Percentiles rank a stretch among this genome's conserved stretches.
Evolutionary conservation across 2,329 filamentous ascomycete genomes (phyloP).

Genomic region (Botrytis fabae): DNA sequence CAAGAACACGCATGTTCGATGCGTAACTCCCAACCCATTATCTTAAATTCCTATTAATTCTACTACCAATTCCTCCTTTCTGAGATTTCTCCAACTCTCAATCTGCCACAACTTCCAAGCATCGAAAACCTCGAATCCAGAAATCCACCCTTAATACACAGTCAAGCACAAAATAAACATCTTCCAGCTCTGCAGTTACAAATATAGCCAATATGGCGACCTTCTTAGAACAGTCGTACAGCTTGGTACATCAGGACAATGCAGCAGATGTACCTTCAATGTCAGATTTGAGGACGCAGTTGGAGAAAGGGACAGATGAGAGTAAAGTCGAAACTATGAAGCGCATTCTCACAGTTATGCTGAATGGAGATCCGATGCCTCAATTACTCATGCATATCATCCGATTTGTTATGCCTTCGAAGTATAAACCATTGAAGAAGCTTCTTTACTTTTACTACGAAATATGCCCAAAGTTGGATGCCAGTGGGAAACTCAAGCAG

Average conservation of each 20-base stretch:
- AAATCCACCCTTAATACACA: conserved; percentile 25
- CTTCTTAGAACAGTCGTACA: conserved; percentile 94
- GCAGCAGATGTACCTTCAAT: conserved; percentile 85
- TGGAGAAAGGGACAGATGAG: conserved; percentile 93
- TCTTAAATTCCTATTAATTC: conserved; percentile 29
- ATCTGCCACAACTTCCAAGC: conserved; percentile 22
- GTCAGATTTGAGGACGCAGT: conserved; percentile 87
- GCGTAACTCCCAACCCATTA: conserved; percentile 32
- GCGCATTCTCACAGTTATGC: conserved; percentile 93
- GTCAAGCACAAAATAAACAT: conserved; percentile 30
- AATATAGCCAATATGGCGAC: conserved; percentile 72
- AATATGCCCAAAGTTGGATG: conserved; percentile 94
- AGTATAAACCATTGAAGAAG: conserved; percentile 96
- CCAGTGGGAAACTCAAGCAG: conserved; percentile 92
- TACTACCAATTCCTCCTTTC: conserved; percentile 23
- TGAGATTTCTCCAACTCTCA: conserved; percentile 24
- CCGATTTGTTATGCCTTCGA: conserved; percentile 98
- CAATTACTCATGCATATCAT: conserved; percentile 99
- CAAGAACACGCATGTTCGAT: conserved; percentile 27
- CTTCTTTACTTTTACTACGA: conserved; percentile 99
- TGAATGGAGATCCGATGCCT: conserved; percentile 96
- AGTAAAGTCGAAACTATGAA: conserved; percentile 95
- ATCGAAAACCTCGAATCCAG: conserved; percentile 27
- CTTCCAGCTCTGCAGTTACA: conserved; percentile 28
- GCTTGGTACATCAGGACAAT: conserved; percentile 97